Conservation (phyloP, 2,329 filamentous ascomycete genomes). For the Alternaria sp. region DNA sequence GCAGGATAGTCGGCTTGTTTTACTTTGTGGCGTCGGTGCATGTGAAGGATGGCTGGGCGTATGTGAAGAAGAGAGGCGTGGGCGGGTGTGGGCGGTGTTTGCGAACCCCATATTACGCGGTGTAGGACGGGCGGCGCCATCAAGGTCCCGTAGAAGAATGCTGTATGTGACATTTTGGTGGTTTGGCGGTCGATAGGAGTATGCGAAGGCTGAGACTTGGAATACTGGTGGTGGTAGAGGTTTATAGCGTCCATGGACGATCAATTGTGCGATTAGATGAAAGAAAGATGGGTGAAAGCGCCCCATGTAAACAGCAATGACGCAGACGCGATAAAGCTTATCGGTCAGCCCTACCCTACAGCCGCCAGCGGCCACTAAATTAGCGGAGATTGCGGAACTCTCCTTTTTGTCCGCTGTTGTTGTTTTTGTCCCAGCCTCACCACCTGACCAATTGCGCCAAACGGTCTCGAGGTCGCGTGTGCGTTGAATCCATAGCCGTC, state of each 20-base stretch:
- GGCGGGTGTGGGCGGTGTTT: slow-evolving; percentile 58
- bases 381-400: slow-evolving; percentile 5
- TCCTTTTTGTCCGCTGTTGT: slow-evolving; percentile 6
- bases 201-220: neutral
- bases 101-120: slow-evolving; percentile 77
- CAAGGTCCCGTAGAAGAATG: slow-evolving; percentile 75
- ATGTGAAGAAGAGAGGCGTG: slow-evolving; percentile 68
- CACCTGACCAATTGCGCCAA: neutral
- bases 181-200: neutral
- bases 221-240: slow-evolving; percentile 19
- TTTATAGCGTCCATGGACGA: neutral
- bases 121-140: slow-evolving; percentile 91
- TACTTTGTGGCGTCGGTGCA: slow-evolving; percentile 77
- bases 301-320: neutral
- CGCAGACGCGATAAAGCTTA: slow-evolving; percentile 14
- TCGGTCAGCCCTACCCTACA: slow-evolving; percentile 13
- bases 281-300: neutral
- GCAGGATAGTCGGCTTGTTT: slow-evolving; percentile 79
- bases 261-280: neutral
- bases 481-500: neutral
- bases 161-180: slow-evolving; percentile 54
- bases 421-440: neutral
- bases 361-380: slow-evolving; percentile 34
- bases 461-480: slow-evolving; percentile 1
- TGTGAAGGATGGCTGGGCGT: slow-evolving; percentile 77